A percentile compares a stretch with the other conserved stretches of the same genome.
Conservation (phyloP, 129 eudicot species). For the Centaurea solstitialis region DNA sequence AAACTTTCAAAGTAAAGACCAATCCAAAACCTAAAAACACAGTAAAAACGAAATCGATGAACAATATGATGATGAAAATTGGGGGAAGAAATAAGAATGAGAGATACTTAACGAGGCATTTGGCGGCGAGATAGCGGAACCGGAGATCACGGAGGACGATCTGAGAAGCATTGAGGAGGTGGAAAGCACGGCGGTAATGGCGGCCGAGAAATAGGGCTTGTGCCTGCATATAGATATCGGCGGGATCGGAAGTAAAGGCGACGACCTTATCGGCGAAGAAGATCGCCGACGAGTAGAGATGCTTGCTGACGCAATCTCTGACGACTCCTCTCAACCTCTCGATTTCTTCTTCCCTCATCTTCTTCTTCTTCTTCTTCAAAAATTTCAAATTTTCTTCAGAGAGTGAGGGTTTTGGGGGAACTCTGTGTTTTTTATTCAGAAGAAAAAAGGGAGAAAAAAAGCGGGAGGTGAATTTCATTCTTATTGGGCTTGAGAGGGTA, state of each 20-base stretch:
- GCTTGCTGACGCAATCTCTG: slow-evolving; percentile 94
- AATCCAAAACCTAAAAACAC: background rate
- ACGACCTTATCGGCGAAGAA: slow-evolving; percentile 99
- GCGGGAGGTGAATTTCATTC: slow-evolving; percentile 36
- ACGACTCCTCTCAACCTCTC: slow-evolving; percentile 88
- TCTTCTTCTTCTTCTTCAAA: background rate
- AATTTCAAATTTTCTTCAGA: slow-evolving; percentile 10
- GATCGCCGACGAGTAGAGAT: slow-evolving; percentile 91
- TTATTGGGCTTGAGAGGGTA: background rate
- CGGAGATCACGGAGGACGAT: slow-evolving; percentile 92
- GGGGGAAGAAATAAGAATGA: slow-evolving; percentile 1
- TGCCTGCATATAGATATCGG: slow-evolving; percentile 95
- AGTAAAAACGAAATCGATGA: background rate
- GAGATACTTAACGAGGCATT: slow-evolving; percentile 62
- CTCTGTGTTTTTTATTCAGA: background rate
- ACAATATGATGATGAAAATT: background rate
- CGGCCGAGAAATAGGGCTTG: slow-evolving; percentile 99
- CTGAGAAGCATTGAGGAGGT: slow-evolving; percentile 89
- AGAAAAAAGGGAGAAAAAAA: background rate
- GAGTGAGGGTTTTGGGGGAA: slow-evolving; percentile 12
- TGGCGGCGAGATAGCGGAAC: slow-evolving; percentile 90
- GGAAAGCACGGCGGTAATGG: slow-evolving; percentile 92
- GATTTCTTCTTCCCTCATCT: slow-evolving; percentile 82
- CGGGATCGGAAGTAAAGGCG: slow-evolving; percentile 91
- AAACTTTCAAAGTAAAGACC: background rate